Evolutionary conservation across 2,329 filamentous ascomycete species (phyloP).

Genomic region (Stagonosporopsis tanaceti): DNA sequence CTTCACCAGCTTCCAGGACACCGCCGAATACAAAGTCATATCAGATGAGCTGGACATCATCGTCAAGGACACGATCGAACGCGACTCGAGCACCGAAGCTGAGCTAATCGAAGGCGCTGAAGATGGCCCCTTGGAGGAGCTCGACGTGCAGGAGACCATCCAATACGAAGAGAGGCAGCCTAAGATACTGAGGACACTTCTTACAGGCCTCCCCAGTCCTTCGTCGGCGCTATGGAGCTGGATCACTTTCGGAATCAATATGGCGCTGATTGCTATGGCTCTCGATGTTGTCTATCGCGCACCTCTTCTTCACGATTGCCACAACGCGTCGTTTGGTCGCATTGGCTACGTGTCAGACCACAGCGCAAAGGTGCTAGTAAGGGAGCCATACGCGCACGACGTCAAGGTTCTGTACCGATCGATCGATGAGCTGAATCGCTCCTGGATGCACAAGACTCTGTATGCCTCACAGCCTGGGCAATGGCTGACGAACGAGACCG

Average conservation of each 20-base stretch:
- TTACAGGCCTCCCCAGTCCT: slow-evolving; percentile 79
- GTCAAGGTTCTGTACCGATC: slow-evolving; percentile 58
- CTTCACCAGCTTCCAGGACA: slow-evolving; percentile 64
- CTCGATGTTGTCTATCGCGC: slow-evolving; percentile 82
- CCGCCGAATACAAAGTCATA: slow-evolving; percentile 65
- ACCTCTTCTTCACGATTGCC: slow-evolving; percentile 71
- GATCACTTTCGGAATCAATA: slow-evolving; percentile 76
- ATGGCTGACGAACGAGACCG: slow-evolving; percentile 76
- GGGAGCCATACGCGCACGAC: slow-evolving; percentile 79
- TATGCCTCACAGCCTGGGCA: slow-evolving; percentile 41
- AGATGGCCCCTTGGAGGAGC: slow-evolving; percentile 49
- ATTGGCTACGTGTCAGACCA: slow-evolving; percentile 85
- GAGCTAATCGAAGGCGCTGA: slow-evolving; percentile 53
- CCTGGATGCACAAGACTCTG: slow-evolving; percentile 45
- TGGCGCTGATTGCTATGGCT: slow-evolving; percentile 71
- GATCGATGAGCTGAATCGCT: slow-evolving; percentile 34
- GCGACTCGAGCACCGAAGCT: slow-evolving; percentile 41
- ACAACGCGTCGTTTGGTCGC: slow-evolving; percentile 84
- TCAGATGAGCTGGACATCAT: slow-evolving; percentile 65
- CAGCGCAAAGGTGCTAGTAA: slow-evolving; percentile 80
- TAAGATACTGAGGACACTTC: slow-evolving; percentile 69
- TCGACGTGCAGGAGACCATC: slow-evolving; percentile 71
- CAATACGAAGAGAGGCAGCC: slow-evolving; percentile 65
- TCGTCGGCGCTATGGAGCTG: slow-evolving; percentile 71
- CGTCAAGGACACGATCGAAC: slow-evolving; percentile 50